Evolutionary conservation across 1,284 basidiomycete genomes (phyloP).

Genomic region (Cutaneotrichosporon spelunceum): DNA sequence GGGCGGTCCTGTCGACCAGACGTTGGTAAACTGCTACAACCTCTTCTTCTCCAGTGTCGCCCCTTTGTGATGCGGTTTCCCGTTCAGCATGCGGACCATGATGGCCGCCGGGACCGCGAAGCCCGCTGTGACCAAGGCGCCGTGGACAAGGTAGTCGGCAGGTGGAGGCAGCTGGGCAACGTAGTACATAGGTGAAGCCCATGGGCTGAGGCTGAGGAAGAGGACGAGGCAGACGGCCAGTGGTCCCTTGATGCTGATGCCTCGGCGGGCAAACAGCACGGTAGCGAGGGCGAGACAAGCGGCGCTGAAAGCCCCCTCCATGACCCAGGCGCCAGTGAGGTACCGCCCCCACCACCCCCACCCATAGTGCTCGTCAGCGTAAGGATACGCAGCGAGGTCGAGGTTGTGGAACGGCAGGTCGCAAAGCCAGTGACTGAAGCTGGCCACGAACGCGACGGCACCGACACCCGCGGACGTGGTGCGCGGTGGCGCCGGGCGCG

Average conservation of each 20-base stretch:
- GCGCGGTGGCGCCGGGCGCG: background rate
- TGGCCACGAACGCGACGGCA: background rate
- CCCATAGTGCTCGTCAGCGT: background rate
- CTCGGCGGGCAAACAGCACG: background rate
- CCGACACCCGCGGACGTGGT: background rate
- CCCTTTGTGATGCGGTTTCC: background rate
- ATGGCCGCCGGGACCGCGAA: background rate
- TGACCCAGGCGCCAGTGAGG: background rate
- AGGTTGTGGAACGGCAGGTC: slow-evolving; percentile 8
- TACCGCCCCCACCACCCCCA: slow-evolving; percentile 1
- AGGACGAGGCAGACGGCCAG: background rate
- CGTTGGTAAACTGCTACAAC: background rate
- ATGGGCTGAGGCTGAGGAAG: slow-evolving; percentile 2
- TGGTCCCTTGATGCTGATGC: background rate
- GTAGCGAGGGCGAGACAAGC: background rate
- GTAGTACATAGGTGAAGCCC: slow-evolving; percentile 6
- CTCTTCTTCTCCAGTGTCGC: background rate
- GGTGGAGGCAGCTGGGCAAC: background rate
- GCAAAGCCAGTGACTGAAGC: slow-evolving; percentile 9
- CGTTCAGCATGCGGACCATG: background rate
- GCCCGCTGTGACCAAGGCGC: background rate
- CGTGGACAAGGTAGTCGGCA: background rate
- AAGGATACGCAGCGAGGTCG: slow-evolving; percentile 10
- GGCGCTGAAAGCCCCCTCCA: slow-evolving; percentile 6
- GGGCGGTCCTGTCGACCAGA: too few relatives aligned